Evolutionary conservation across 805 yeast genomes (phyloP), one percentile per base, ranked within the genome.

Genomic region (Myxozyma vanderwaltii): DNA sequence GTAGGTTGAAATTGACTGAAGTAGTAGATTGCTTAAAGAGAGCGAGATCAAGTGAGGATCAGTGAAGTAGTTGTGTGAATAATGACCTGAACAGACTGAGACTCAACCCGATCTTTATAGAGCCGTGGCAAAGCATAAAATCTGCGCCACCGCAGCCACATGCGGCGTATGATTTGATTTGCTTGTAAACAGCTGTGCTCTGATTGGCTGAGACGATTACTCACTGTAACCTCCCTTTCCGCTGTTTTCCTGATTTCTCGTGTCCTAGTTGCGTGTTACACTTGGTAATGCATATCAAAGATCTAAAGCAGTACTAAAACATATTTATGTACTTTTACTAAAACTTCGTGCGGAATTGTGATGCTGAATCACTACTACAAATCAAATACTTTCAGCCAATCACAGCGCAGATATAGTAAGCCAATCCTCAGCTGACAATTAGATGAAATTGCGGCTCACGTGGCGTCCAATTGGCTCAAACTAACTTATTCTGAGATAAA

Each of bases 121-220:
- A n/a, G 26, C 36, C n/a, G n/a, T n/a, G n/a, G n/a, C n/a, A n/a
- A n/a, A n/a, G n/a, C n/a, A n/a, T n/a, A n/a, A n/a, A n/a, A n/a
- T n/a, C n/a, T n/a, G n/a, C n/a, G n/a, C 33, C 15, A 24, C n/a
- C 27, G 35, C 21, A 35, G 51, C 33, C 51, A n/a, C 44, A 35
- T 27, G 56, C 51, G 56, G 56, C 56, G n/a, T 49, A 15, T 23
- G 40, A 49, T 41, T 48, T 27, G 39, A 49, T n/a, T 29, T 27
- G 59, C 50, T 56, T 46, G 35, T 33, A 50, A 41, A 38, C 17
- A 39, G 47, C 23, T 26, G 47, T n/a, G 52, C 60, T 44, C 27
- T 54, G 55, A 51, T 56, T 56, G 60, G 60, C 56, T 15, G 47
- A 40, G 3, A 23, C 3, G 10, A 2, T 10, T 10, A 38, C n/a